These are phyloP conservation scores for Myxozyma neglecta DNA, from an alignment of 805 yeast species.

Conservation along the genomic window DNA sequence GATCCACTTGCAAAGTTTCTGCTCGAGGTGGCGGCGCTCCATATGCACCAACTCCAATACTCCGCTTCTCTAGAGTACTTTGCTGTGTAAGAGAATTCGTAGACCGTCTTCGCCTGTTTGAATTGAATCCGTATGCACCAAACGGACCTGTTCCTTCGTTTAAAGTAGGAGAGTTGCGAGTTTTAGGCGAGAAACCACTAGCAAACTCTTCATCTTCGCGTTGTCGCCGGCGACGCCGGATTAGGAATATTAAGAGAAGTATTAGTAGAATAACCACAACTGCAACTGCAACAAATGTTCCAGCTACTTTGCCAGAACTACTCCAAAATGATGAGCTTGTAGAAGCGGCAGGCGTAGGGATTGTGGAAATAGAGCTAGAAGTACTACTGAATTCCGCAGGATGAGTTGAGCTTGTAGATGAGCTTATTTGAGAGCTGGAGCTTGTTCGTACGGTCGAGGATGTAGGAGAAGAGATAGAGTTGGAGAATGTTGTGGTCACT, in stretches of 20 bases:
- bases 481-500: conserved; percentile 12
- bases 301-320: conserved; percentile 77
- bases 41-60: conserved; percentile 22
- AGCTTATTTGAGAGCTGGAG: conserved; percentile 13
- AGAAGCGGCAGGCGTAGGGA: neutral
- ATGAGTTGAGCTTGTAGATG: conserved; percentile 5
- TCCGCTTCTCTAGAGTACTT: conserved; percentile 28
- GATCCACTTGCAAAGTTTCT: conserved; percentile 51
- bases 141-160: conserved; percentile 19
- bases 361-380: conserved; percentile 4
- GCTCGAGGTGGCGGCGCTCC: conserved; percentile 25
- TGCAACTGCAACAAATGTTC: conserved; percentile 80
- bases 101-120: conserved; percentile 10
- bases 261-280: conserved; percentile 53
- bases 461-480: neutral
- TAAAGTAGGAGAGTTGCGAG: conserved; percentile 22
- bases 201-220: conserved; percentile 14
- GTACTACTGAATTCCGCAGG: neutral
- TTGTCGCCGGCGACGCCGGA: conserved; percentile 40
- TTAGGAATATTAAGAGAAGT: conserved; percentile 48
- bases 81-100: conserved; percentile 14
- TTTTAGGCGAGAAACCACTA: conserved; percentile 3
- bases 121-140: conserved; percentile 5
- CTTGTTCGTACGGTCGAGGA: neutral
- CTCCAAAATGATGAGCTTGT: conserved; percentile 54